Evolutionary conservation across 2,329 filamentous ascomycete species (phyloP), one percentile per base, ranked within the genome.

Genomic region (Xylaria sp.): DNA sequence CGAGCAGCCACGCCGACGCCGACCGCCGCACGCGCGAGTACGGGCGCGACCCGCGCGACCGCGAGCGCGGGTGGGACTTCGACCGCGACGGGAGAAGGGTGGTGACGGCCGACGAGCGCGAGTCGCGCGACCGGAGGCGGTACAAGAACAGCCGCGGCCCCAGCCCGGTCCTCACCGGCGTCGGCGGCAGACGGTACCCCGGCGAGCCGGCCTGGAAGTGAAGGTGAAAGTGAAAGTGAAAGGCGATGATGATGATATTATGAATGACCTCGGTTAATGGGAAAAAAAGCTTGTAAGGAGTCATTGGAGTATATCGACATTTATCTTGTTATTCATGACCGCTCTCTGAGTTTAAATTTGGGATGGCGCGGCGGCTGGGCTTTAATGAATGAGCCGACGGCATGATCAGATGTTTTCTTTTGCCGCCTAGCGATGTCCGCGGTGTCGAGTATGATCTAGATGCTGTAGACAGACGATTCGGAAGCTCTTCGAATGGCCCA

Each of bases 41-140:
- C 16, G 26, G 52, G 7, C 67, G 64, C 63, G 67, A 68, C 46
- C 48, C 56, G 8, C 61, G 63, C 26, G 64, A 66, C 26, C 52
- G 65, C 29, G 59, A 57, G 16, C 61, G 63, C 24, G 63, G 60
- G 16, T 57, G 62, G 52, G 70, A 74, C 6, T 56, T 63, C 46
- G 69, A 69, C 20, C 63, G 65, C 40, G 69, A 72, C 39, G 64
- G 69, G 39, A 69, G 72, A 39, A 66, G 57, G 19, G 53, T 61
- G 17, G 26, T 66, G 18, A 67, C 64, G 7, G 55, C 64, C 13
- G 66, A 68, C 24, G 67, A 69, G 52, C 49, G 66, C 24, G 66
- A 69, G 18, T 56, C 61, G 29, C 61, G 64, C 43, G 66, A 68
- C 3, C 52, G 64, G 34, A 60, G 64, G 17, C 62, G 65, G 40